Conservation (phyloP, 192 early-diverging fungal genomes). For the Entrophospora sp. region DNA sequence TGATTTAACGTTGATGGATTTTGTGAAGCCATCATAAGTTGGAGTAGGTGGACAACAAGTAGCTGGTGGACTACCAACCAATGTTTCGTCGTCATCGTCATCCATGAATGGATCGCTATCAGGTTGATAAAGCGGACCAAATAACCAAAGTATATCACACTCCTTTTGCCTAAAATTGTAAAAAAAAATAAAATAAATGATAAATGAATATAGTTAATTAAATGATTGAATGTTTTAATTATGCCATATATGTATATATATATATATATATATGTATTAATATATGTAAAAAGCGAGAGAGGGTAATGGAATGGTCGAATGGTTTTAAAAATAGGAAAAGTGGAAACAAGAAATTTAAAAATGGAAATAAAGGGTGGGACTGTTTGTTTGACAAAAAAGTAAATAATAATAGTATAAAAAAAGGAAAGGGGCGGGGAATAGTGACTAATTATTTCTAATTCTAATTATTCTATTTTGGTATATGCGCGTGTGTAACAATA, state of each 20-base stretch:
- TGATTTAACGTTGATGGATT: neutral
- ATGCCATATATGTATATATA: neutral
- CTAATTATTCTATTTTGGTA: too few relatives aligned
- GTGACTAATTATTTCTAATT: neutral
- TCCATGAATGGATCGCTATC: constrained; percentile 16
- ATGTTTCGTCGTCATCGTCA: constrained; percentile 7
- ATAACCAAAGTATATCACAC: constrained; percentile 19
- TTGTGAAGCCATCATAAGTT: neutral
- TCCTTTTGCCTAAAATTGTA: constrained; percentile 18
- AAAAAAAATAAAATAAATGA: neutral
- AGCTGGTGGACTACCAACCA: constrained; percentile 5
- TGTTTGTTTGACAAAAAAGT: neutral
- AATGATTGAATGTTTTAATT: neutral
- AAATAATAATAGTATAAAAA: too few relatives aligned
- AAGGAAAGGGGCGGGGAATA: neutral
- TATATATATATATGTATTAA: neutral
- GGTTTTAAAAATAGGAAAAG: too few relatives aligned
- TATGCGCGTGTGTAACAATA: too few relatives aligned
- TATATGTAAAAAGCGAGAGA: neutral
- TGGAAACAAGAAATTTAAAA: too few relatives aligned
- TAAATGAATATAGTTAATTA: neutral
- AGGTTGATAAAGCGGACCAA: constrained; percentile 17
- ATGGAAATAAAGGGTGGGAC: too few relatives aligned
- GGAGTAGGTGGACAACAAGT: constrained; percentile 2
- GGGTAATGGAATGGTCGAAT: too few relatives aligned